These are phyloP conservation scores for Graphiopsis chlorocephala DNA, from an alignment of 2,329 filamentous ascomycete species.

Conservation along the genomic window DNA sequence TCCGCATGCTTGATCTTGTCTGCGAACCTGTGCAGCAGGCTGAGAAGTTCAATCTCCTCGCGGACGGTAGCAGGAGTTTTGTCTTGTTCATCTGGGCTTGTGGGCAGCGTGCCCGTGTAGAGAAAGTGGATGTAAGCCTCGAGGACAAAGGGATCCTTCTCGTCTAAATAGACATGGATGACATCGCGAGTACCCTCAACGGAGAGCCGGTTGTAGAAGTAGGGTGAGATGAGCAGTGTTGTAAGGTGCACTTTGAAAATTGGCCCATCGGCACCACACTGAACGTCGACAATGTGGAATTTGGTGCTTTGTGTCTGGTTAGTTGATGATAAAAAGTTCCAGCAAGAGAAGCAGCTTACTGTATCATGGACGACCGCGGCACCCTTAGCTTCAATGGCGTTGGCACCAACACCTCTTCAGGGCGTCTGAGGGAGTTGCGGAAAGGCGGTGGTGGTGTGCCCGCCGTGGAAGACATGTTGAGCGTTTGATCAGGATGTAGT, in stretches of 20 bases:
- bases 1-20: fast-evolving
- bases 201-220: too few species aligned
- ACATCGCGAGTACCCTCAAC: too few species aligned
- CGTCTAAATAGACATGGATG: too few species aligned
- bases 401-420: background rate
- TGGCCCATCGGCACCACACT: too few species aligned
- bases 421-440: background rate
- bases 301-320: too few species aligned
- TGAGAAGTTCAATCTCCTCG: background rate
- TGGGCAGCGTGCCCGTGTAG: background rate
- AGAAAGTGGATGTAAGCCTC: background rate
- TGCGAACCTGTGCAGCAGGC: background rate
- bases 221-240: background rate
- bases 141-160: too few species aligned
- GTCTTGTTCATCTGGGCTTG: background rate
- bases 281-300: too few species aligned
- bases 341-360: background rate
- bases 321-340: too few species aligned
- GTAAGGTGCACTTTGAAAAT: too few species aligned
- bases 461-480: background rate
- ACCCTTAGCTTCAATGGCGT: background rate
- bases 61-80: background rate
- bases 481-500: background rate
- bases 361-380: background rate
- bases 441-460: too few species aligned